Conservation (phyloP, 805 yeast species). For the Komagataella mondaviorum region DNA sequence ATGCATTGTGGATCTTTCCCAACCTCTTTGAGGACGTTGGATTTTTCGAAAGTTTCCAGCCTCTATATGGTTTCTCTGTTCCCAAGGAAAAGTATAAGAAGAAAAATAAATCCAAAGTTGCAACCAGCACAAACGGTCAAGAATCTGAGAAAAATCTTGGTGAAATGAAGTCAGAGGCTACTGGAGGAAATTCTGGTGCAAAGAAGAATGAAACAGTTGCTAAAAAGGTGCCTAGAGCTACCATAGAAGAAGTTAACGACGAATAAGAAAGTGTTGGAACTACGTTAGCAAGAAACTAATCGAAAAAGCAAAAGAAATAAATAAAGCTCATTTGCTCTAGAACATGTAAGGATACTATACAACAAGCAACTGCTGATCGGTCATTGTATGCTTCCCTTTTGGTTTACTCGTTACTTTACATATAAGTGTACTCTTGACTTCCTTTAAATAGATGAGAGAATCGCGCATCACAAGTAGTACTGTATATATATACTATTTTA, state of each 20-base stretch:
- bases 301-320: not conserved
- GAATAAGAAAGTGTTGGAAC: not conserved
- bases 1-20: conserved; percentile 94
- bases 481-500: too few relatives aligned
- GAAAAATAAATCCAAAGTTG: conserved; percentile 2
- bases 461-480: too few relatives aligned
- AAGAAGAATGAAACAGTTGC: not conserved
- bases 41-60: conserved; percentile 80
- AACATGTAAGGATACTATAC: not conserved
- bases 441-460: too few relatives aligned
- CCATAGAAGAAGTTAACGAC: not conserved
- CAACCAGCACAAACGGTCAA: not conserved
- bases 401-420: not conserved
- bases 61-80: conserved; percentile 69
- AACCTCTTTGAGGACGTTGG: conserved; percentile 94
- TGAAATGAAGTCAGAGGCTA: not conserved
- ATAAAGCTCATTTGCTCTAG: not conserved
- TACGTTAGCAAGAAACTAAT: not conserved
- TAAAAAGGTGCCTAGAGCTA: not conserved
- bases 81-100: conserved; percentile 14
- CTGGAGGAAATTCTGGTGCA: not conserved
- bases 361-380: not conserved
- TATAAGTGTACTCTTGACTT: not conserved
- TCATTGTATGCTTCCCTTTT: not conserved
- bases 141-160: not conserved